Percentiles rank a stretch among this genome's conserved stretches.
These are phyloP conservation scores for Physocladia obscura DNA, from an alignment of 192 early-diverging fungal species.

Conservation along the genomic window DNA sequence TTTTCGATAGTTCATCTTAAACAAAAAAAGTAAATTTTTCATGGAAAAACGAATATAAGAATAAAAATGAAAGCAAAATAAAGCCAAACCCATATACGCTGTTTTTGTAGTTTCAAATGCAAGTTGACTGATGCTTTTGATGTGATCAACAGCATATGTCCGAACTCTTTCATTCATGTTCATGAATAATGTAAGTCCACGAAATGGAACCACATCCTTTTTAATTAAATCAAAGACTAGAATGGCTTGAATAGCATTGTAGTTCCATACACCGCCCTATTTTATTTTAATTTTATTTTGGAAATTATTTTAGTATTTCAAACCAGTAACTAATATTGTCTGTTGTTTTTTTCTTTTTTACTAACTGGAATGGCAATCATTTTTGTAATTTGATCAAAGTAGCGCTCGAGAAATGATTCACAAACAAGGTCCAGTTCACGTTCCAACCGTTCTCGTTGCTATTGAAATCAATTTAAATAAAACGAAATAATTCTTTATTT, in stretches of 20 bases:
- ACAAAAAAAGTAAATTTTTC: no score
- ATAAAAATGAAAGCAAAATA: background rate
- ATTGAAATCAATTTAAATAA: background rate
- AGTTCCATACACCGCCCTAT: conserved; percentile 5
- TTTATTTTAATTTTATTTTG: background rate
- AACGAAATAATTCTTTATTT: background rate
- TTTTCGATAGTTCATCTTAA: conserved; percentile 12
- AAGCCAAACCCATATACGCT: conserved; percentile 12
- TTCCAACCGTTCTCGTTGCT: conserved; percentile 12
- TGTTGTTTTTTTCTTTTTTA: no score
- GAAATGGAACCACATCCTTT: background rate
- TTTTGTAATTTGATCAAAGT: conserved; percentile 11
- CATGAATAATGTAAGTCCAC: conserved; percentile 16
- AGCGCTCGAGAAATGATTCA: background rate
- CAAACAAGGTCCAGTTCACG: background rate
- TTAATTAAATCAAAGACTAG: conserved; percentile 14
- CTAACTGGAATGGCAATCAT: conserved; percentile 14
- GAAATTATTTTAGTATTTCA: background rate
- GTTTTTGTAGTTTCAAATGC: conserved; percentile 10
- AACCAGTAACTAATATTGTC: no score
- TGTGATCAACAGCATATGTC: conserved; percentile 6
- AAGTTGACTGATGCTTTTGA: background rate
- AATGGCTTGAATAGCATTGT: conserved; percentile 3
- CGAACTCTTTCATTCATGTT: conserved; percentile 19
- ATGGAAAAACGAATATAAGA: background rate